Conservation (phyloP, 2,329 filamentous ascomycete species). For the Claviceps purpurea region DNA sequence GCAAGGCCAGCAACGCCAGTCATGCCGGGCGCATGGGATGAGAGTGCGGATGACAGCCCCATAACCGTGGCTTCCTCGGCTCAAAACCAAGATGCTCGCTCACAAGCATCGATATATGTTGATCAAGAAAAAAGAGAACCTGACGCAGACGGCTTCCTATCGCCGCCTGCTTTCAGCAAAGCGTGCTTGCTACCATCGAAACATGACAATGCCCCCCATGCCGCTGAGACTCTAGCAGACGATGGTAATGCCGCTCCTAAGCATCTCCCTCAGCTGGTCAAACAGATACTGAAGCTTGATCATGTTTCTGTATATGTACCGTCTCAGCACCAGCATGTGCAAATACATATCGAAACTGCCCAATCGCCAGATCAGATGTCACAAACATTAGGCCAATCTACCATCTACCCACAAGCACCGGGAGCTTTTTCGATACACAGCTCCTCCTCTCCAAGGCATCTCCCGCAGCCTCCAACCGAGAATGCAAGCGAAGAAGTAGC, state of each 20-base stretch:
- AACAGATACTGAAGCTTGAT: slow-evolving; percentile 37
- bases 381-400: slow-evolving; percentile 20
- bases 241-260: slow-evolving; percentile 30
- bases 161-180: slow-evolving; percentile 17
- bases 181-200: slow-evolving; percentile 8
- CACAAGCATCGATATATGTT: not conserved
- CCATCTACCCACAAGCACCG: slow-evolving; percentile 38
- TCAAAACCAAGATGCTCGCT: not conserved
- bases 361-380: slow-evolving; percentile 16
- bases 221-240: slow-evolving; percentile 3
- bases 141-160: slow-evolving; percentile 13
- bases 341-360: slow-evolving; percentile 18
- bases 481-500: not conserved
- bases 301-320: slow-evolving; percentile 43
- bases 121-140: slow-evolving; percentile 1
- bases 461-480: not conserved
- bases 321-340: slow-evolving; percentile 31
- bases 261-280: slow-evolving; percentile 39
- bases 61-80: not conserved
- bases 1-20: not conserved
- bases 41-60: slow-evolving; percentile 5
- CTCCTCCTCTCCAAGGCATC: not conserved
- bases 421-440: slow-evolving; percentile 43
- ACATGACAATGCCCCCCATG: not conserved
- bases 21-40: slow-evolving; percentile 43